Evolutionary conservation across 83 land plant species (phyloP).

Genomic region (Larix sibirica): DNA sequence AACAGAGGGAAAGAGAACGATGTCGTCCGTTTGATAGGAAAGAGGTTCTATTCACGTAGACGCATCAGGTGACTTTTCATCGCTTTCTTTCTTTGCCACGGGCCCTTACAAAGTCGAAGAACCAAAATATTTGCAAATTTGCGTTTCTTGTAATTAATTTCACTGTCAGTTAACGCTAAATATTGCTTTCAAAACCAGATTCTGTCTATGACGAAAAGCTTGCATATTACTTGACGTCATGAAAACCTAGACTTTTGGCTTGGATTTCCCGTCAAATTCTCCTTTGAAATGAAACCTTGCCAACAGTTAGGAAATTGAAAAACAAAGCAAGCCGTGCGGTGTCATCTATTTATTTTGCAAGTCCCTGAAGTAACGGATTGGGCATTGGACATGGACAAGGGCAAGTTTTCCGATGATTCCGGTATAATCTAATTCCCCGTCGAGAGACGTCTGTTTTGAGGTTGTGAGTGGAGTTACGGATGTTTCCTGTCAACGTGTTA

Average conservation of each 20-base stretch:
- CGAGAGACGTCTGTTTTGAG: neutral
- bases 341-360: too few relatives aligned
- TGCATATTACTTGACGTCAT: constrained; percentile 10
- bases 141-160: neutral
- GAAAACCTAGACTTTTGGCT: neutral
- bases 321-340: too few relatives aligned
- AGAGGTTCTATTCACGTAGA: constrained; percentile 1
- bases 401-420: too few relatives aligned
- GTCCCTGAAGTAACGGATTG: too few relatives aligned
- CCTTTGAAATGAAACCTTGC: too few relatives aligned
- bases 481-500: neutral
- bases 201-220: neutral
- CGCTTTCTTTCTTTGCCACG: neutral
- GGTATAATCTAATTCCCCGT: neutral
- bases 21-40: too few relatives aligned
- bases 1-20: too few relatives aligned
- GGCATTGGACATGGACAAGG: too few relatives aligned
- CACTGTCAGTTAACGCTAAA: neutral
- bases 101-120: too few relatives aligned
- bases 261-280: too few relatives aligned
- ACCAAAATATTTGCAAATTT: too few relatives aligned
- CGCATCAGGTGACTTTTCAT: neutral
- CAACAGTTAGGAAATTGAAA: too few relatives aligned
- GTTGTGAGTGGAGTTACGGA: neutral
- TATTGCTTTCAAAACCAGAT: neutral